Conservation (phyloP, 106 monocot genomes). For the Acorus gramineus region DNA sequence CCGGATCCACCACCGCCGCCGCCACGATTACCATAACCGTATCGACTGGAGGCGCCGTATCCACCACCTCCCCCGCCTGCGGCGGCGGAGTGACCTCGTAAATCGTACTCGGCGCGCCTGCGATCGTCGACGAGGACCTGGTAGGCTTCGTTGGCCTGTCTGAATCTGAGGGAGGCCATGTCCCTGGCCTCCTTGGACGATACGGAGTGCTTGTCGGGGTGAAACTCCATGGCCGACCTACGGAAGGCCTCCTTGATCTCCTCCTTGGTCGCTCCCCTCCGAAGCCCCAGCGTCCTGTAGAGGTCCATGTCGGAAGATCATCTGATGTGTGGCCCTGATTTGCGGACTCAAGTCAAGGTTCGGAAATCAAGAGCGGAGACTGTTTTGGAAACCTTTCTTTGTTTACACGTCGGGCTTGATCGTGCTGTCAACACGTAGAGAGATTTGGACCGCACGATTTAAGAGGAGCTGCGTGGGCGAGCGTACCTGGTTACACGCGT, state of each 20-base stretch:
- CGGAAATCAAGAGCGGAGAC: too few relatives aligned
- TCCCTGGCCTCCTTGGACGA: slow-evolving; percentile 33
- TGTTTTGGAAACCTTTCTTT: too few relatives aligned
- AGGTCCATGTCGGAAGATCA: slow-evolving; percentile 24
- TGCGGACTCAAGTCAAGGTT: too few relatives aligned
- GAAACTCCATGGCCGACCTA: slow-evolving; percentile 57
- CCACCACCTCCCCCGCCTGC: slow-evolving; percentile 1
- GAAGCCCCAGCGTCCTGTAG: slow-evolving; percentile 60
- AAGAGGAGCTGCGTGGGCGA: too few relatives aligned
- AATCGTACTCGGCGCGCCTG: slow-evolving; percentile 51
- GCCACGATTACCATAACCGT: slow-evolving; percentile 8
- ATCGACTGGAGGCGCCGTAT: slow-evolving; percentile 3
- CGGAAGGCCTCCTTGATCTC: slow-evolving; percentile 87
- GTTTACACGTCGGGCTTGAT: too few relatives aligned
- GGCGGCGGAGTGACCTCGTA: not conserved
- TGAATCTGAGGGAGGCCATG: slow-evolving; percentile 36
- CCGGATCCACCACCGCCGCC: slow-evolving; percentile 11
- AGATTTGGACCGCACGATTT: too few relatives aligned
- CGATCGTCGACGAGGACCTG: slow-evolving; percentile 57
- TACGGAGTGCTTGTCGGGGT: slow-evolving; percentile 67
- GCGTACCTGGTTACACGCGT: too few relatives aligned
- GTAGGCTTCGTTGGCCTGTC: slow-evolving; percentile 68
- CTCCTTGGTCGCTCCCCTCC: slow-evolving; percentile 42
- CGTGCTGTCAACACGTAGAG: too few relatives aligned
- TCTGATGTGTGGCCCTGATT: too few relatives aligned